Base-by-base conservation (phyloP, 202 grass and related monocot genomes). In the Eragrostis tef region DNA sequence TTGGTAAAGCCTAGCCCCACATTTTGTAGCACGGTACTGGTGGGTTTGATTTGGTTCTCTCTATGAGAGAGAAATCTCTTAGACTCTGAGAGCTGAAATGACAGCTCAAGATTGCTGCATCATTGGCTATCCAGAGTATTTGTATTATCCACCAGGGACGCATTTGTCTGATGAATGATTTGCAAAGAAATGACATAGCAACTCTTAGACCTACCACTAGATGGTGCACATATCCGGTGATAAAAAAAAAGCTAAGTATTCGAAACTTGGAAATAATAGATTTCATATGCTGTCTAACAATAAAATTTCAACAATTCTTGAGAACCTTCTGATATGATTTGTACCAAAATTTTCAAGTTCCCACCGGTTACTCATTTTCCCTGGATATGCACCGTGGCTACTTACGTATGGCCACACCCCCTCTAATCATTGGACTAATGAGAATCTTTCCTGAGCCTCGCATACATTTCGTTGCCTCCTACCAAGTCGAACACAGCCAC, bases 401-500 rank as follows among this genome's bases (percentile, higher is more conserved):
- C 31, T 34, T 34, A 34, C n/a, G n/a, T 34, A 34, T 4, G 31
- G 31, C 31, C 31, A 34, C 31, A 34, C 31, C 31, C 31, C 4
- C 4, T 34, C 31, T 52, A 15, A 52, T 52, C 49, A 52, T 17
- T 52, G 49, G 5, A 52, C 0, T 52, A 17, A 7, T n/a, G 17
- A 53, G 16, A 53, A 53, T 53, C 50, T 59, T 39, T 26, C 49
- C 20, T 27, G 31, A 19, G 29, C 45, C 70, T 65, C 70, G 25
- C 78, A 62, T 0, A 12, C 43, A 15, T 17, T 60, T 22, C 14
- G 15, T 8, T 77, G n/a, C 29, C 9, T 64, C 45, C 44, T 5
- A 34, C n/a, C 45, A 39, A 22, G 29, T 26, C 11, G 31, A 75
- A 75, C 71, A 57, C 72, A 90, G 64, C 80, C 70, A 81, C 78